phyloP scores from a whole-genome alignment of 169 alveolate species.

The Theileria luwenshuni region DNA sequence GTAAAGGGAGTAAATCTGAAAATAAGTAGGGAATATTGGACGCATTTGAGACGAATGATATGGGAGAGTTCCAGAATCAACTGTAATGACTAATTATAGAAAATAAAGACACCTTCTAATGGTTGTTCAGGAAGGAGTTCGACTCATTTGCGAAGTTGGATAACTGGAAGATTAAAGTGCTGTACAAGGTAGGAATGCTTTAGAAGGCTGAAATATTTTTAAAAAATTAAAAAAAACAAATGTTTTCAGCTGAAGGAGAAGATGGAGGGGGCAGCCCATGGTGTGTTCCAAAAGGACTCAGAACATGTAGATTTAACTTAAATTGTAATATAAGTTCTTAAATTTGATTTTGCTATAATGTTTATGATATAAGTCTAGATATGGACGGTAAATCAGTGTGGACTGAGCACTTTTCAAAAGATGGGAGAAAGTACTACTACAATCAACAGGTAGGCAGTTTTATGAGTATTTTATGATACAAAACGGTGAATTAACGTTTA shows the following conservation, averaged over 20 bases:
- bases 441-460: constrained; percentile 63
- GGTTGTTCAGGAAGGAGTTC: constrained; percentile 40
- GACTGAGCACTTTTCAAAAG: constrained; percentile 82
- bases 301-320: constrained; percentile 62
- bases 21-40: constrained; percentile 35
- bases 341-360: not conserved
- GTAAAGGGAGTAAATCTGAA: constrained; percentile 3
- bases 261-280: constrained; percentile 40
- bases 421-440: constrained; percentile 80
- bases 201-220: not conserved
- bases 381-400: constrained; percentile 45
- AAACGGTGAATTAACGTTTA: not conserved
- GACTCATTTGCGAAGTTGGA: constrained; percentile 48
- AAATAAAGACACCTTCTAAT: too few species aligned
- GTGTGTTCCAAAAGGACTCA: constrained; percentile 11
- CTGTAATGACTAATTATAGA: constrained; percentile 22
- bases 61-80: constrained; percentile 38
- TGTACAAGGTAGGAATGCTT: constrained; percentile 42
- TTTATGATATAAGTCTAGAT: not conserved
- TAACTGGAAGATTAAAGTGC: constrained; percentile 61
- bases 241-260: constrained; percentile 15
- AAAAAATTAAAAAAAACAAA: constrained; percentile 18
- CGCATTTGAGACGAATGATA: constrained; percentile 58
- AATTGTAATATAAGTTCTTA: not conserved
- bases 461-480: not conserved